phyloP scores from a whole-genome alignment of 192 early-diverging fungal genomes.

The Chytriomyces hyalinus region DNA sequence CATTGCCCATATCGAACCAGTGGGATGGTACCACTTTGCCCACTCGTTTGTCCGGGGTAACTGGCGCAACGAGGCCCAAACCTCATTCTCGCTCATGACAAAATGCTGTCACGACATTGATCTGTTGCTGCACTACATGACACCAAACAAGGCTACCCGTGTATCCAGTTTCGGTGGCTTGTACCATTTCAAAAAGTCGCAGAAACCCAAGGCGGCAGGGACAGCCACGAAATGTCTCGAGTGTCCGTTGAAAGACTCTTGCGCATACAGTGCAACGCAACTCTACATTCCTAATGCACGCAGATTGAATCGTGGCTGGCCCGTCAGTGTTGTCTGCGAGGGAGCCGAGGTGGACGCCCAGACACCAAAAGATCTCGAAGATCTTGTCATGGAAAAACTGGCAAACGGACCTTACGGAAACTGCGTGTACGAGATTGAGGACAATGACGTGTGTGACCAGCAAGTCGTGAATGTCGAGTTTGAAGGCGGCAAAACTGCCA shows the following conservation, averaged over 20 bases:
- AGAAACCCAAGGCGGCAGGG: slow-evolving; percentile 66
- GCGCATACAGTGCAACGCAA: slow-evolving; percentile 64
- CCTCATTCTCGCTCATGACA: slow-evolving; percentile 67
- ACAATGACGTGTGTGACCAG: slow-evolving; percentile 73
- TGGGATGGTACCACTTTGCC: slow-evolving; percentile 69
- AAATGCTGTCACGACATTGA: slow-evolving; percentile 66
- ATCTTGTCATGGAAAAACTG: slow-evolving; percentile 21
- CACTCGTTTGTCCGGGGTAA: slow-evolving; percentile 71
- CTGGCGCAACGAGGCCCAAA: slow-evolving; percentile 61
- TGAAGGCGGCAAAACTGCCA: slow-evolving; percentile 55
- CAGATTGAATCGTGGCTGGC: slow-evolving; percentile 56
- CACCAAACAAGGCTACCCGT: slow-evolving; percentile 37
- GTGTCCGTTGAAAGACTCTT: slow-evolving; percentile 56
- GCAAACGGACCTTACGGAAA: slow-evolving; percentile 62
- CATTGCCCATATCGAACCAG: slow-evolving; percentile 69
- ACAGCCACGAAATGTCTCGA: slow-evolving; percentile 58
- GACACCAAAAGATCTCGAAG: slow-evolving; percentile 44
- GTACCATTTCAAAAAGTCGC: slow-evolving; percentile 58
- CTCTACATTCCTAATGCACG: slow-evolving; percentile 57
- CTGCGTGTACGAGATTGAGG: slow-evolving; percentile 71
- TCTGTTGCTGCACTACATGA: slow-evolving; percentile 51
- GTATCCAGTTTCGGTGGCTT: slow-evolving; percentile 67
- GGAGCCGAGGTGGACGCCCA: slow-evolving; percentile 39
- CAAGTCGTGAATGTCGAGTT: slow-evolving; percentile 67
- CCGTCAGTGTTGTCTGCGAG: slow-evolving; percentile 57